A percentile compares a stretch with the other conserved stretches of the same genome.
Conservation (phyloP, 129 eudicot genomes). For the Escallonia herrerae region DNA sequence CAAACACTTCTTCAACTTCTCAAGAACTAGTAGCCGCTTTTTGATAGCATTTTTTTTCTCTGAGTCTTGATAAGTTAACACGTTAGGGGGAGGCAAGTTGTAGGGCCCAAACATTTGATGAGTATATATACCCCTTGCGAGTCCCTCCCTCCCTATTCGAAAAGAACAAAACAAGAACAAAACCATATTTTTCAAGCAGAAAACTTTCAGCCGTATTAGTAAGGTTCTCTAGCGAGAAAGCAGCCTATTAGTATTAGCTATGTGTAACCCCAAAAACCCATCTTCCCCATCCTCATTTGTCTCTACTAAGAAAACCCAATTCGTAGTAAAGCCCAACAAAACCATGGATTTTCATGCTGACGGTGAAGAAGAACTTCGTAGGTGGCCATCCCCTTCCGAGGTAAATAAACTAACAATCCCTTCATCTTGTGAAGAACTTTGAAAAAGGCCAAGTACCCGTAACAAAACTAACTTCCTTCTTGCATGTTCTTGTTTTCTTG, state of each 20-base stretch:
- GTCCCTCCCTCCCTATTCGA: not conserved
- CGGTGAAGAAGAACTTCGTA: slow-evolving; percentile 44
- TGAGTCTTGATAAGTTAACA: slow-evolving; percentile 11
- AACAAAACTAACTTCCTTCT: not conserved
- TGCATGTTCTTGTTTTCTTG: slow-evolving; percentile 15
- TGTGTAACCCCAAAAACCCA: slow-evolving; percentile 54
- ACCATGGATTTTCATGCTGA: slow-evolving; percentile 33
- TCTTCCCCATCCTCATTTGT: slow-evolving; percentile 55
- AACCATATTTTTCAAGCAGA: slow-evolving; percentile 12
- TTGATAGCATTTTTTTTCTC: not conserved
- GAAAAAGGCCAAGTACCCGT: not conserved
- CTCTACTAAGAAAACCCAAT: slow-evolving; percentile 48
- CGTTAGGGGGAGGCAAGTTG: not conserved
- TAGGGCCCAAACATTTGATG: not conserved
- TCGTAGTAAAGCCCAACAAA: slow-evolving; percentile 34
- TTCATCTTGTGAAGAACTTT: not conserved
- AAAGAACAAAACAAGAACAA: slow-evolving; percentile 21
- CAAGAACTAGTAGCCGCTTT: slow-evolving; percentile 25
- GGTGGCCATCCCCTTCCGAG: slow-evolving; percentile 87
- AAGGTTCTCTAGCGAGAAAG: slow-evolving; percentile 28
- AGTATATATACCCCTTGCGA: not conserved
- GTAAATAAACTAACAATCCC: slow-evolving; percentile 23
- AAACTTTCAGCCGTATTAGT: slow-evolving; percentile 10
- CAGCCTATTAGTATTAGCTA: slow-evolving; percentile 18
- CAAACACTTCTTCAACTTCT: not conserved